These are phyloP conservation scores for Dipteronia sinensis DNA, from an alignment of 345 rosid species.

Conservation along the genomic window DNA sequence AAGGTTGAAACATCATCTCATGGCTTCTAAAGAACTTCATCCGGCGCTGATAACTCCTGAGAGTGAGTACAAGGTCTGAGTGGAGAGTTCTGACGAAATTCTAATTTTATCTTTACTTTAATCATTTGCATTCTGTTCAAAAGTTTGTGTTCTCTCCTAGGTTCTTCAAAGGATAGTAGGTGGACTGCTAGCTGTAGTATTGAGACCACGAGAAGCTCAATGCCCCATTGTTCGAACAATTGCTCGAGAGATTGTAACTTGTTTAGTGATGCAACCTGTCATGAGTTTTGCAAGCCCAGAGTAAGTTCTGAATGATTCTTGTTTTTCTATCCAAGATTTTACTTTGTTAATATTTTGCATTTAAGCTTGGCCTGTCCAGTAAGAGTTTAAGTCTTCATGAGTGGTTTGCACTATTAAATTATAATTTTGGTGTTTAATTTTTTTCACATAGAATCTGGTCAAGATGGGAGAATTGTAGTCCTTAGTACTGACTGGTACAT, in stretches of 20 bases:
- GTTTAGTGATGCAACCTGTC: slow-evolving; percentile 91
- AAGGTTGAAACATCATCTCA: slow-evolving; percentile 84
- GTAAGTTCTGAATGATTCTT: slow-evolving; percentile 49
- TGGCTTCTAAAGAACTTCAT: slow-evolving; percentile 88
- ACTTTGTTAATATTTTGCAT: not conserved
- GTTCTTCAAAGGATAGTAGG: slow-evolving; percentile 83
- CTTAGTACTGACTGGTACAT: not conserved
- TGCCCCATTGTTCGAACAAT: slow-evolving; percentile 86
- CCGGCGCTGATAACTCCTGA: slow-evolving; percentile 84
- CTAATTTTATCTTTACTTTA: slow-evolving; percentile 12
- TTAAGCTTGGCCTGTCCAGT: not conserved
- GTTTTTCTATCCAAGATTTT: slow-evolving; percentile 11
- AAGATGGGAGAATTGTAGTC: not conserved
- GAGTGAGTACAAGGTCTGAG: slow-evolving; percentile 99
- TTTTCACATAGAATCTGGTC: not conserved
- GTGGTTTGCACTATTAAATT: not conserved
- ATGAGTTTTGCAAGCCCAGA: slow-evolving; percentile 79
- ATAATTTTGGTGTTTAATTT: not conserved
- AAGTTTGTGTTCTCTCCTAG: slow-evolving; percentile 33
- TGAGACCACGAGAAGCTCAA: slow-evolving; percentile 91
- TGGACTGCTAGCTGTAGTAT: slow-evolving; percentile 80
- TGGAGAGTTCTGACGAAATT: slow-evolving; percentile 34
- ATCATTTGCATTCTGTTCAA: slow-evolving; percentile 16
- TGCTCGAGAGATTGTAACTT: slow-evolving; percentile 94
- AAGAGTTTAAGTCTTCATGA: not conserved